These are phyloP conservation scores for Chaetomium sp. DNA, from an alignment of 2,329 filamentous ascomycete species.

Conservation along the genomic window DNA sequence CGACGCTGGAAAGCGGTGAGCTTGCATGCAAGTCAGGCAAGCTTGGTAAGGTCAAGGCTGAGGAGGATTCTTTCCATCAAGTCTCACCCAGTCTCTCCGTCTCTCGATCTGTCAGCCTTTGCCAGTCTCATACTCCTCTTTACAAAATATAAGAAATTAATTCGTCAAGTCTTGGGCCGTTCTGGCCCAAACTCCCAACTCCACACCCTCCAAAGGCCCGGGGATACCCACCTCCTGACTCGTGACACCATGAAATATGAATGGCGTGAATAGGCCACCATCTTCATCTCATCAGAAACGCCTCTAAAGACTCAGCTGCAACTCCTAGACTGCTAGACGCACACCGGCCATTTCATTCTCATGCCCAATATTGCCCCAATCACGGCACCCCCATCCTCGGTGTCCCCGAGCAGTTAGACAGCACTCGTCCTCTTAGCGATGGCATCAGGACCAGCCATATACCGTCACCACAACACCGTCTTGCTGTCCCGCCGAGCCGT, in stretches of 20 bases:
- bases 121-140: background rate
- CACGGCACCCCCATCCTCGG: background rate
- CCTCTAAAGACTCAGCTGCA: background rate
- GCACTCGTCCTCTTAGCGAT: constrained; percentile 6
- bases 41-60: background rate
- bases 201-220: background rate
- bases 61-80: background rate
- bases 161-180: background rate
- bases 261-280: background rate
- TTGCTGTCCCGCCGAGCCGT: background rate
- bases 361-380: background rate
- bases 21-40: background rate
- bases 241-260: background rate
- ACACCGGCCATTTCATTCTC: background rate
- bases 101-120: background rate
- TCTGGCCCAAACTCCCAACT: background rate
- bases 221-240: constrained; percentile 5
- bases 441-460: background rate
- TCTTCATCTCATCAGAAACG: constrained; percentile 1
- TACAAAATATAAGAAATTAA: background rate
- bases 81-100: background rate
- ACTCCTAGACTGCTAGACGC: background rate
- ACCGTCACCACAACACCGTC: constrained; percentile 2
- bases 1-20: constrained; percentile 8
- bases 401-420: background rate